Conservation (phyloP, 2,329 filamentous ascomycete species). For the Tympanopsis confertula region DNA sequence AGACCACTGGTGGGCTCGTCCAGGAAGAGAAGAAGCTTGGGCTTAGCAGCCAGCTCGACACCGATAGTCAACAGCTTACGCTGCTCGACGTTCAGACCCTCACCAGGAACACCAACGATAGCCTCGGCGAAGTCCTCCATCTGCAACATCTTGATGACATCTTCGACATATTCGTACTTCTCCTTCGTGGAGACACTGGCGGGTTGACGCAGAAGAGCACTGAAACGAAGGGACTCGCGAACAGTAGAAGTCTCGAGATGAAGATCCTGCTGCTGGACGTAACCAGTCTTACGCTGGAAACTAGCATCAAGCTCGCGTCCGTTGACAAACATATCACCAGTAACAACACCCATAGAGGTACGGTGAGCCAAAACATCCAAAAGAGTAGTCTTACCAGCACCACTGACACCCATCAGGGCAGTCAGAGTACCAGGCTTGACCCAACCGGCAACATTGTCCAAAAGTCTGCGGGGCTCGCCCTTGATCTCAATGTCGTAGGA, state of each 20-base stretch:
- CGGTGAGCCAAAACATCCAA: slow-evolving; percentile 45
- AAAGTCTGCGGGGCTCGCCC: slow-evolving; percentile 32
- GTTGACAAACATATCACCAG: slow-evolving; percentile 56
- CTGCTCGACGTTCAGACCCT: slow-evolving; percentile 49
- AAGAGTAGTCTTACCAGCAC: slow-evolving; percentile 51
- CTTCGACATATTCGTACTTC: slow-evolving; percentile 50
- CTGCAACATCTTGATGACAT: slow-evolving; percentile 53
- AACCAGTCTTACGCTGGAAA: slow-evolving; percentile 56
- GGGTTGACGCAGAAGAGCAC: slow-evolving; percentile 45
- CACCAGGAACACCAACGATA: slow-evolving; percentile 50
- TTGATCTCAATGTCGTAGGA: slow-evolving; percentile 40
- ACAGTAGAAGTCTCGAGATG: slow-evolving; percentile 43
- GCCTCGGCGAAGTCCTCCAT: slow-evolving; percentile 58
- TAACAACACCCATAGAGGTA: slow-evolving; percentile 48
- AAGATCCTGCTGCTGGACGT: slow-evolving; percentile 57
- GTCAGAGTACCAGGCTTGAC: slow-evolving; percentile 17
- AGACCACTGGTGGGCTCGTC: slow-evolving; percentile 52
- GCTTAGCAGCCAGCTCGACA: slow-evolving; percentile 44
- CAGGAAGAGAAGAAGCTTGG: slow-evolving; percentile 46
- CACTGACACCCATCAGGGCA: slow-evolving; percentile 50
- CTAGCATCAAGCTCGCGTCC: slow-evolving; percentile 40
- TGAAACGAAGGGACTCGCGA: slow-evolving; percentile 40
- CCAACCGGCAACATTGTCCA: slow-evolving; percentile 35
- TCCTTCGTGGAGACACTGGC: slow-evolving; percentile 37
- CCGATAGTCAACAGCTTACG: slow-evolving; percentile 51